Base-by-base conservation (phyloP, 129 eudicot species). In the Flaveria robusta region DNA sequence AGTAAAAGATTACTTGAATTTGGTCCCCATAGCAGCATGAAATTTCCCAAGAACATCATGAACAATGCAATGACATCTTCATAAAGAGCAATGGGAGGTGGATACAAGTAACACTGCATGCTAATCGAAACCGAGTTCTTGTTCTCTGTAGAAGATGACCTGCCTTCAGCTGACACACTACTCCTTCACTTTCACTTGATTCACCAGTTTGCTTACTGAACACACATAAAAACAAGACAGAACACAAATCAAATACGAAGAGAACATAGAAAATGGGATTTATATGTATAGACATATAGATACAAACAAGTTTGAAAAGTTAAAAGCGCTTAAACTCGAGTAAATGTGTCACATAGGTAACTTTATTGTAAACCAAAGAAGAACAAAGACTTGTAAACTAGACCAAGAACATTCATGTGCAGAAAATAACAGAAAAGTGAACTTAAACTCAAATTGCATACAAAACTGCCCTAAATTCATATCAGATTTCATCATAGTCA, bases 21-120 rank as follows among this genome's bases (percentile, higher is more conserved):
- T 94, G 75, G 97, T 88, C 27, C 97, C 97, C 98, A 94, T 91
- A 19, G 93, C 65, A 82, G 87, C 86, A 81, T 94, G 97, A 62
- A 91, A 91, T 85, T 88, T 88, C 70, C 88, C 86, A 67, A 94
- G 66, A 79, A 87, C 81, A 69, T 91, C 85, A 89, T 82, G 75
- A 94, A 94, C 4, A 85, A 84, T 41, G 85, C 85, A 5, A 84
- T 85, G 54, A 94, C 91, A 59, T 91, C 90, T 76, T 94, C 90
- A 75, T 85, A 94, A 42, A 71, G 83, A 13, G 91, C 92, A 75
- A 88, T 46, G 20, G 97, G 83, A 14, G 82, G 79, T 27, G 98
- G 98, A 52, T 94, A 91, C 45, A 62, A 59, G 74, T 72, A 84
- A 55, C 46, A 65, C 70, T 74, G 71, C 63, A 83, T 64, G 66